Percentiles rank a stretch among this genome's conserved stretches.
Conservation (phyloP, 139 green algal species). For the Eudorina sp. region DNA sequence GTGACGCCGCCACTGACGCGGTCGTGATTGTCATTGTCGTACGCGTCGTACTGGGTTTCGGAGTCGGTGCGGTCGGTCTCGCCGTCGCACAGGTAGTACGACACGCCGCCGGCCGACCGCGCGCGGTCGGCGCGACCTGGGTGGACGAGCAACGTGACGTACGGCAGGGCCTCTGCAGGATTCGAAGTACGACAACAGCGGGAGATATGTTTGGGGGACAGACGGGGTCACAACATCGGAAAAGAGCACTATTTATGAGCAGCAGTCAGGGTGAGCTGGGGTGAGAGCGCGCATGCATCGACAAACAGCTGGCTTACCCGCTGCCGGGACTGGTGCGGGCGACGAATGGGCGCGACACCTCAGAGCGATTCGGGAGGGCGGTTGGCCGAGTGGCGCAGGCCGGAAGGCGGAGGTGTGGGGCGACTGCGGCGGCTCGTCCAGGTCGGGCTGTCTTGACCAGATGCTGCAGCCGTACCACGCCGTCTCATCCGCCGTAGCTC, state of each 20-base stretch:
- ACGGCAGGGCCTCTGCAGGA: neutral
- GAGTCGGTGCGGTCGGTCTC: neutral
- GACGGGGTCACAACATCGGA: neutral
- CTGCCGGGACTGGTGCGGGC: neutral
- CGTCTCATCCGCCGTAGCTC: neutral
- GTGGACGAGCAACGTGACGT: conserved; percentile 2
- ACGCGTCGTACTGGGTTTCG: neutral
- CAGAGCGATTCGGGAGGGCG: neutral
- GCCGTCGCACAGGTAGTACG: neutral
- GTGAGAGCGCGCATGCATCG: neutral
- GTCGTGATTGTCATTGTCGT: neutral
- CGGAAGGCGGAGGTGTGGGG: neutral
- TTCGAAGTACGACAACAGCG: neutral
- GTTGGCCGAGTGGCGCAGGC: neutral
- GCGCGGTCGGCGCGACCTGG: neutral
- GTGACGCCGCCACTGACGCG: neutral
- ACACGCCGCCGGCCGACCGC: neutral
- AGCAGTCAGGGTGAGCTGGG: neutral
- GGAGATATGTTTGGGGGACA: neutral
- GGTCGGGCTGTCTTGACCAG: neutral
- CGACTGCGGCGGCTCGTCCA: neutral
- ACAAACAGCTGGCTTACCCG: neutral
- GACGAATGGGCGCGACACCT: neutral
- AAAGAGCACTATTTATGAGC: neutral
- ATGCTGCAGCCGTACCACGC: neutral